Evolutionary conservation across 2,329 filamentous ascomycete species (phyloP).

Genomic region (Colletotrichum horii): DNA sequence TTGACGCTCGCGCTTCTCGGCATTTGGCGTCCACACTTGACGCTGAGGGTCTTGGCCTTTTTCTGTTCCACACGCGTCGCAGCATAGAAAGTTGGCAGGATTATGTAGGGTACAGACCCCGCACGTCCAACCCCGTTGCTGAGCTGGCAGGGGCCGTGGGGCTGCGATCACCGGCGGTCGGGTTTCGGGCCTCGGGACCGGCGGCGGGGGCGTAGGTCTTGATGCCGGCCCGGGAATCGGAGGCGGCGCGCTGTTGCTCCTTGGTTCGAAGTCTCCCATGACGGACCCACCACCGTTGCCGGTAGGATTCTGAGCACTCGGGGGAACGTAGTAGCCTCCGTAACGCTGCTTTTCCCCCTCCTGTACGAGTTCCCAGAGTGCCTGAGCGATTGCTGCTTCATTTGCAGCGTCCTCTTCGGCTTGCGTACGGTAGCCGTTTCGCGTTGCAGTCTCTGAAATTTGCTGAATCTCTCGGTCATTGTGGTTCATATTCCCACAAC

Average conservation of each 20-base stretch:
- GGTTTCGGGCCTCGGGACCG: constrained; percentile 22
- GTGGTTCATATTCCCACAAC: constrained; percentile 76
- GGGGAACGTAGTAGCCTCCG: constrained; percentile 56
- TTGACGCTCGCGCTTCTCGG: constrained; percentile 24
- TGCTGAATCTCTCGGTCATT: constrained; percentile 70
- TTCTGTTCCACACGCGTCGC: constrained; percentile 57
- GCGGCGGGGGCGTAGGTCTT: constrained; percentile 21
- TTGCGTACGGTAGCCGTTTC: constrained; percentile 79
- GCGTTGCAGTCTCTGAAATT: constrained; percentile 66
- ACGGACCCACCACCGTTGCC: constrained; percentile 44
- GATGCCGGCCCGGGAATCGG: constrained; percentile 2
- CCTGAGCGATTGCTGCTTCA: constrained; percentile 83
- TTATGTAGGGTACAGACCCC: constrained; percentile 63
- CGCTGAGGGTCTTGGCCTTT: constrained; percentile 23
- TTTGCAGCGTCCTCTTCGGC: constrained; percentile 91
- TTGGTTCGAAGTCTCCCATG: constrained; percentile 23
- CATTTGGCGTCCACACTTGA: constrained; percentile 25
- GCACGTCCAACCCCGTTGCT: constrained; percentile 54
- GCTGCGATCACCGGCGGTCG: background rate
- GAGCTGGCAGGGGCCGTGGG: background rate
- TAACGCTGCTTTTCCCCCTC: constrained; percentile 70
- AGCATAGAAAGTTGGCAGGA: constrained; percentile 52
- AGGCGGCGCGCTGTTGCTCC: constrained; percentile 11
- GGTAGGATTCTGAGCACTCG: constrained; percentile 56
- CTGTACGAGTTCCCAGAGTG: constrained; percentile 84